Base-by-base conservation (phyloP, 2,329 filamentous ascomycete genomes). In the Pseudogymnoascus sp. region DNA sequence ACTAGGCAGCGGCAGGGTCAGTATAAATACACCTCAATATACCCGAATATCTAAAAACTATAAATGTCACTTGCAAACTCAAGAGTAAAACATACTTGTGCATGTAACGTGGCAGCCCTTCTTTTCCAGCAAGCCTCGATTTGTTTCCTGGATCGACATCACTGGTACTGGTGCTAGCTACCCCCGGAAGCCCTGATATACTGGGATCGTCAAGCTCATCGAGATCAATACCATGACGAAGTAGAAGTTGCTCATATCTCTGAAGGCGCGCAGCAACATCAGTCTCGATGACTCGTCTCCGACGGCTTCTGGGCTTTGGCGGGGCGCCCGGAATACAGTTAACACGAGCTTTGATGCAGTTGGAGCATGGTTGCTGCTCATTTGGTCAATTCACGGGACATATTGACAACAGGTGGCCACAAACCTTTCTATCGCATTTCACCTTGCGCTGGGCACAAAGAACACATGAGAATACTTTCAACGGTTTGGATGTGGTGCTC, bases 401-500 rank as follows among this genome's bases (percentile, higher is more conserved):
- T 31, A 52, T 33, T 18, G n/a, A 31, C n/a, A 55, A 12, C 8
- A 18, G 48, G n/a, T 55, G 29, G 9, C 18, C 9, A 55, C 48
- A 33, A 55, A 55, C 48, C 48, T 55, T 55, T 33, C 48, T 61
- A 27, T 71, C 69, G 62, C 69, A 71, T 31, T 68, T 70, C 29
- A 71, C 67, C 52, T 71, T 71, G n/a, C 69, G 63, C 35, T 66
- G 66, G 52, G 67, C 66, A 60, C 69, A 71, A 12, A 69, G 63
- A 12, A 69, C 65, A 65, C 69, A 70, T 6, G 69, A 55, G 2
- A 55, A 55, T n/a, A 55, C 48, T 10, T 55, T 55, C 6, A 4
- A 7, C 27, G 48, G 48, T 18, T 55, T 55, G 2, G 29, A 33
- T 31, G 29, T 4, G 5, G 48, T 18, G n/a, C 9, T 18, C 7